phyloP scores from a whole-genome alignment of 2,329 filamentous ascomycete genomes.

The Pseudopithomyces maydicus region DNA sequence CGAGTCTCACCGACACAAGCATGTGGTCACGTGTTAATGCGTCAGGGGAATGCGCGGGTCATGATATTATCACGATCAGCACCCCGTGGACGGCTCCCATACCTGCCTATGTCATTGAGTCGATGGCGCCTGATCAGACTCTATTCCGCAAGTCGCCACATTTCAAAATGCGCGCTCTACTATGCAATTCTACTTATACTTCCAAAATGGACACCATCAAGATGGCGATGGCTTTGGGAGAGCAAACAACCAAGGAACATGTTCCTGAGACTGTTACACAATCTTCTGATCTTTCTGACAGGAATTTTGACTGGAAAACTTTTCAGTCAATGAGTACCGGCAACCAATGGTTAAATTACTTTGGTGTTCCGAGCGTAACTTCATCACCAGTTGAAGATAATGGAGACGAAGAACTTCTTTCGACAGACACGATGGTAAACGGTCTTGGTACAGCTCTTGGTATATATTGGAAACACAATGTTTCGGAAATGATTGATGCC shows the following conservation, averaged over 20 bases:
- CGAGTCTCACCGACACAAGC: slow-evolving; percentile 11
- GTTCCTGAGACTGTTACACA: neutral
- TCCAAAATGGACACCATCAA: neutral
- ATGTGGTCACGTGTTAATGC: slow-evolving; percentile 15
- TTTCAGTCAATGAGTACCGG: neutral
- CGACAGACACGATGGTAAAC: neutral
- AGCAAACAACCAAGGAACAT: neutral
- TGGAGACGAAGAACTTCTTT: neutral
- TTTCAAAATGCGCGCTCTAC: slow-evolving; percentile 18
- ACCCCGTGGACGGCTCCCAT: slow-evolving; percentile 21
- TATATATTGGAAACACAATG: slow-evolving; percentile 12
- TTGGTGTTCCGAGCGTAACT: neutral
- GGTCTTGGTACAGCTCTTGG: slow-evolving; percentile 19
- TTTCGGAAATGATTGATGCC: slow-evolving; percentile 15
- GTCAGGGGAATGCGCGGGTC: slow-evolving; percentile 15
- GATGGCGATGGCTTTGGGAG: neutral
- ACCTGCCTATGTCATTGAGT: neutral
- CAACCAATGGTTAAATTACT: neutral
- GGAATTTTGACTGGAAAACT: neutral
- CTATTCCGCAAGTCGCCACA: slow-evolving; percentile 13
- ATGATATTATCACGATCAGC: slow-evolving; percentile 21
- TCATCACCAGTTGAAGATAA: neutral
- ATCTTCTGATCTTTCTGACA: neutral
- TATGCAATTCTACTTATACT: slow-evolving; percentile 4
- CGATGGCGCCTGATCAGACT: slow-evolving; percentile 8